phyloP scores from a whole-genome alignment of 306 rosid species.

The Medicago lupulina region DNA sequence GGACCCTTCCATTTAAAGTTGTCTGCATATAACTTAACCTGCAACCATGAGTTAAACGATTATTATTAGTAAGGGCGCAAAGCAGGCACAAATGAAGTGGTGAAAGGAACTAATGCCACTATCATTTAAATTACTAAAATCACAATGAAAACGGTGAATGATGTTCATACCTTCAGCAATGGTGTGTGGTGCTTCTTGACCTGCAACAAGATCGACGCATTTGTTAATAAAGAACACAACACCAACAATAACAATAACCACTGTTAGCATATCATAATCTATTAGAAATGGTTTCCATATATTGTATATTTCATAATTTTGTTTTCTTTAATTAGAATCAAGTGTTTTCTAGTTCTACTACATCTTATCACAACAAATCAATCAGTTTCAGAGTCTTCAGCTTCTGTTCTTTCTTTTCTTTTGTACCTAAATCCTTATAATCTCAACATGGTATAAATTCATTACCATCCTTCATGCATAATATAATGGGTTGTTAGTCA shows the following conservation, averaged over 20 bases:
- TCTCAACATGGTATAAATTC: neutral
- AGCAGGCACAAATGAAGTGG: slow-evolving; percentile 2
- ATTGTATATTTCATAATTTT: neutral
- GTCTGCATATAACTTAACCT: slow-evolving; percentile 89
- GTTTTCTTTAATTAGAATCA: slow-evolving; percentile 2
- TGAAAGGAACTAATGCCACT: slow-evolving; percentile 11
- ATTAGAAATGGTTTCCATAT: neutral
- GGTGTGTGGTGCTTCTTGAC: slow-evolving; percentile 84
- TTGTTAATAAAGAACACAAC: slow-evolving; percentile 37
- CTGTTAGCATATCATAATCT: neutral
- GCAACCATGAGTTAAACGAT: slow-evolving; percentile 38
- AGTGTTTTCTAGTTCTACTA: neutral
- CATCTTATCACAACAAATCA: slow-evolving; percentile 4
- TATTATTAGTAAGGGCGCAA: neutral
- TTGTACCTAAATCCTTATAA: neutral
- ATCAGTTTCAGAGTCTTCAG: neutral
- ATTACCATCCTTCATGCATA: neutral
- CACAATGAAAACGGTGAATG: slow-evolving; percentile 19
- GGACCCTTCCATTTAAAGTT: slow-evolving; percentile 98
- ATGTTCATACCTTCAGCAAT: slow-evolving; percentile 75
- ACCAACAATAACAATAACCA: neutral
- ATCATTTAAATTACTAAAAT: slow-evolving; percentile 36
- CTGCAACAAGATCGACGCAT: slow-evolving; percentile 59
- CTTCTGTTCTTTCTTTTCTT: neutral
- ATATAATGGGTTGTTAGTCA: neutral